Conservation (phyloP, 768 basidiomycete species). For the Suillus lakei region DNA sequence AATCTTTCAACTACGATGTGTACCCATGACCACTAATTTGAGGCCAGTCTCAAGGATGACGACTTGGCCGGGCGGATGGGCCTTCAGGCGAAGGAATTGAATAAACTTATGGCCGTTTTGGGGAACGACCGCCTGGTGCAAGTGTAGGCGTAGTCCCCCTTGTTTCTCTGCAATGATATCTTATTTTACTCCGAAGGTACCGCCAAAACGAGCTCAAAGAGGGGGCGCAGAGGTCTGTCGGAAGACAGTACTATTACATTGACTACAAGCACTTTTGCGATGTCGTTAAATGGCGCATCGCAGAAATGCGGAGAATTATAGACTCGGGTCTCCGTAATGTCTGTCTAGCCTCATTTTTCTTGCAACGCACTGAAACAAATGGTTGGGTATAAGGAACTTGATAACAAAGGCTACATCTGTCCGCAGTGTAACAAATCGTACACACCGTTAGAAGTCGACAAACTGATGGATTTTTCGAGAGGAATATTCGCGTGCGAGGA, state of each 20-base stretch:
- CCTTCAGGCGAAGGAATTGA: conserved; percentile 86
- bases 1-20: conserved; percentile 11
- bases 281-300: conserved; percentile 97
- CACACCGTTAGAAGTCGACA: conserved; percentile 83
- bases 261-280: conserved; percentile 96
- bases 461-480: conserved; percentile 72
- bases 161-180: conserved; percentile 3
- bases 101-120: conserved; percentile 85
- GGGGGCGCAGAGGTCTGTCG: conserved; percentile 84
- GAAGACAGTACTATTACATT: conserved; percentile 94
- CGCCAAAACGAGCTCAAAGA: conserved; percentile 93
- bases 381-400: conserved; percentile 70
- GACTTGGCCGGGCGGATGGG: conserved; percentile 92
- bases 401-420: conserved; percentile 97
- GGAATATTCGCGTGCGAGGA: conserved; percentile 84
- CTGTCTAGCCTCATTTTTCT: conserved; percentile 28
- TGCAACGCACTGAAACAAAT: not conserved
- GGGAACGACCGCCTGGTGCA: conserved; percentile 79
- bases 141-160: conserved; percentile 54
- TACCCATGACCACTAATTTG: conserved; percentile 1
- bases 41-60: conserved; percentile 84
- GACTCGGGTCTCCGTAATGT: conserved; percentile 91
- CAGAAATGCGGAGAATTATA: conserved; percentile 88
- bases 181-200: conserved; percentile 53
- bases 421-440: conserved; percentile 86